Evolutionary conservation across 1,139 yeast species (phyloP).

Genomic region (Kurtzmaniella natalensis): DNA sequence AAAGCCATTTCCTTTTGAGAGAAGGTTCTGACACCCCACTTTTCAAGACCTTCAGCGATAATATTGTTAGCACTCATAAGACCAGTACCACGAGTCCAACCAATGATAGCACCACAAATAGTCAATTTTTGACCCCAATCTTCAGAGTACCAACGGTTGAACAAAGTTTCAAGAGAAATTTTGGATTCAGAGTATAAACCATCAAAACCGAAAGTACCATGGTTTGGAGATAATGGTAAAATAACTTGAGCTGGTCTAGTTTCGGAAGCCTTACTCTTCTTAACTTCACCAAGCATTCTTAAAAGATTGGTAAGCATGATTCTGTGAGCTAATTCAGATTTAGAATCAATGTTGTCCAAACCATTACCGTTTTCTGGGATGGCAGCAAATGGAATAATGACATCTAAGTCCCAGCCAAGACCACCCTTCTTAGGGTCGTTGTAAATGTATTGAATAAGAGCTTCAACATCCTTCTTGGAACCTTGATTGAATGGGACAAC

Average conservation of each 20-base stretch:
- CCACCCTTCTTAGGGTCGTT: slow-evolving; percentile 81
- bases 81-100: slow-evolving; percentile 99
- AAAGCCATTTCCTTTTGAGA: slow-evolving; percentile 99
- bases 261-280: slow-evolving; percentile 78
- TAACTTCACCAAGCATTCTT: slow-evolving; percentile 87
- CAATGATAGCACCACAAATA: slow-evolving; percentile 95
- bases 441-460: slow-evolving; percentile 80
- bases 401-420: slow-evolving; percentile 97
- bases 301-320: slow-evolving; percentile 94
- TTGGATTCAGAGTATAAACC: slow-evolving; percentile 98
- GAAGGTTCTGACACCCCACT: slow-evolving; percentile 94
- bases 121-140: slow-evolving; percentile 94
- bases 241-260: slow-evolving; percentile 98
- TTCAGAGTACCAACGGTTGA: slow-evolving; percentile 99
- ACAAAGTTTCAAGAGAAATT: slow-evolving; percentile 87
- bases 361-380: slow-evolving; percentile 98
- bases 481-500: slow-evolving; percentile 99
- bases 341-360: slow-evolving; percentile 86
- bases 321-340: slow-evolving; percentile 96
- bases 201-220: slow-evolving; percentile 96
- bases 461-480: slow-evolving; percentile 87
- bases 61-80: slow-evolving; percentile 96
- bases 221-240: slow-evolving; percentile 96
- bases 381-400: slow-evolving; percentile 95
- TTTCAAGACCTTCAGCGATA: slow-evolving; percentile 96